These are phyloP conservation scores for Schwanniomyces vanrijiae DNA, from an alignment of 805 yeast species.

Conservation along the genomic window DNA sequence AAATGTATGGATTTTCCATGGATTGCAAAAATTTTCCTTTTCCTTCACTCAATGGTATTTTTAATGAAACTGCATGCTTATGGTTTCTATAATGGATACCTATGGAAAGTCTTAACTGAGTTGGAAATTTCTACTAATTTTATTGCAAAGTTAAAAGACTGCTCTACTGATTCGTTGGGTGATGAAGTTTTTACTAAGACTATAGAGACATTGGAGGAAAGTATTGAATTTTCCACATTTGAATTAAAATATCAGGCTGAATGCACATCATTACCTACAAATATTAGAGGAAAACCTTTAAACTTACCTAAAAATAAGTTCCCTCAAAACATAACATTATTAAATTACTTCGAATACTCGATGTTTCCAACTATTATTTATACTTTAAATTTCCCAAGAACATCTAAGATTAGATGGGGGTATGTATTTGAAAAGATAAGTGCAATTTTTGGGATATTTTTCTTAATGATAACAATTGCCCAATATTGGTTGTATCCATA, in stretches of 20 bases:
- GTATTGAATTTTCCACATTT: constrained; percentile 66
- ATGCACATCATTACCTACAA: constrained; percentile 14
- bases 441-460: constrained; percentile 86
- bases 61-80: constrained; percentile 96
- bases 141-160: constrained; percentile 37
- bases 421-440: constrained; percentile 67
- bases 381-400: constrained; percentile 80
- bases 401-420: constrained; percentile 61
- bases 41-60: constrained; percentile 81
- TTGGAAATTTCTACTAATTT: constrained; percentile 47
- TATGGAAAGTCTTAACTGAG: constrained; percentile 66
- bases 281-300: constrained; percentile 4
- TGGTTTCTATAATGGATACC: constrained; percentile 87
- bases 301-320: constrained; percentile 35
- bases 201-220: constrained; percentile 37
- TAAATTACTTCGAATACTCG: constrained; percentile 72
- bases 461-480: constrained; percentile 77
- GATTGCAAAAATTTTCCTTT: constrained; percentile 85
- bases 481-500: constrained; percentile 75
- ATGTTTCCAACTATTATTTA: constrained; percentile 90
- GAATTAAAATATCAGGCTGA: constrained; percentile 65
- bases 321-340: constrained; percentile 68
- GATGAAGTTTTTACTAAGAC: constrained; percentile 24
- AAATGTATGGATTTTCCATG: constrained; percentile 62
- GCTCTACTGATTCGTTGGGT: constrained; percentile 18